Evolutionary conservation across 2,329 filamentous ascomycete species (phyloP).

Genomic region (Neophaeococcomyces aloes): DNA sequence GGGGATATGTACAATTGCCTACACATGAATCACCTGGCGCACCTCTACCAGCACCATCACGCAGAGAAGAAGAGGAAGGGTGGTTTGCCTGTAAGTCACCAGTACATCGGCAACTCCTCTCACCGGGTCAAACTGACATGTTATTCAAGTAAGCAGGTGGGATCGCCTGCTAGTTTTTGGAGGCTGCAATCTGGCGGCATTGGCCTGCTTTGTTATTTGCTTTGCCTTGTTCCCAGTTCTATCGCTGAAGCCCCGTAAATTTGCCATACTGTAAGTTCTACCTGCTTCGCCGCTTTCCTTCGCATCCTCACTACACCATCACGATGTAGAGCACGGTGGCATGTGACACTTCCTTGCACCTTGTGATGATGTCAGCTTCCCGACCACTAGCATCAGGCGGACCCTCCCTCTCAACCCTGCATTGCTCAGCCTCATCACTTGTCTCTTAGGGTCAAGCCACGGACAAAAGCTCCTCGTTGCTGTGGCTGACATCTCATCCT

Average conservation of each 20-base stretch:
- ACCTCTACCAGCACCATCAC: constrained; percentile 69
- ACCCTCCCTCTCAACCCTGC: not conserved
- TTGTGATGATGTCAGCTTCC: constrained; percentile 22
- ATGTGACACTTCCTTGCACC: constrained; percentile 20
- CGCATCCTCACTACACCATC: constrained; percentile 17
- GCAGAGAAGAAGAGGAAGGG: constrained; percentile 87
- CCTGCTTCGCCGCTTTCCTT: constrained; percentile 7
- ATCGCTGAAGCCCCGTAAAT: constrained; percentile 74
- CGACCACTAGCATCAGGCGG: constrained; percentile 5
- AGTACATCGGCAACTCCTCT: not conserved
- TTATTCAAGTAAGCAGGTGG: constrained; percentile 77
- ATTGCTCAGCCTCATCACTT: not conserved
- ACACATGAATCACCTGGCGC: constrained; percentile 73
- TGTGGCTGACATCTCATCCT: constrained; percentile 24
- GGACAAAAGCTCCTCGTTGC: too few species aligned
- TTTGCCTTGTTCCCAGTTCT: constrained; percentile 83
- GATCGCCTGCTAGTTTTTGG: constrained; percentile 87
- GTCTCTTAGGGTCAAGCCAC: too few species aligned
- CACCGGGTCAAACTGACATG: constrained; percentile 17
- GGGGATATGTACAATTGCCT: constrained; percentile 83
- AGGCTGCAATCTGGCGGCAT: constrained; percentile 78
- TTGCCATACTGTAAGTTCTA: constrained; percentile 83
- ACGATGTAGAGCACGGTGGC: constrained; percentile 9
- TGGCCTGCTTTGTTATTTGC: constrained; percentile 86
- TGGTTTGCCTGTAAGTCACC: constrained; percentile 82